Base-by-base conservation (phyloP, 371 early-diverging fungal species). In the Rhizopus arrhizus region DNA sequence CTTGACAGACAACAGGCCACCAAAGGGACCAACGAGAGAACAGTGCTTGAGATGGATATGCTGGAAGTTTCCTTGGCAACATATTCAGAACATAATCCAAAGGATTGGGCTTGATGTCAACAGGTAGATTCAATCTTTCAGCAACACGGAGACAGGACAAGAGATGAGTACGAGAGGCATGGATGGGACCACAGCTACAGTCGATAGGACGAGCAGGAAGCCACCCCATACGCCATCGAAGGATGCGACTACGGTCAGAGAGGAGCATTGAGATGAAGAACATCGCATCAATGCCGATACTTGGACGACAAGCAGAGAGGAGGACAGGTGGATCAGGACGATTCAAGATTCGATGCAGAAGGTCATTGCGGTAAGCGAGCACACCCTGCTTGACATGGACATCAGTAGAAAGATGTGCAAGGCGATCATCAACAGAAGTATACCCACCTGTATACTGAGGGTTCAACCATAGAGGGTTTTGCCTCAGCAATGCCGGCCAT, bases 141-240 rank as follows among this genome's bases (percentile, higher is more conserved):
- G 40, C 10, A n/a, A 61, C 48, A 32, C 32, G 33, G 1, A 43
- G 50, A n/a, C 61, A 61, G 5, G 4, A 0, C 13, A 52, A 11
- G 2, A 61, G 8, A n/a, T 61, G 55, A 0, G 22, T 1, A 9
- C 48, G 54, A 4, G 61, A 61, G 2, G 55, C 42, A 48, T 61
- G 61, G 0, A 29, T 22, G 0, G 22, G n/a, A 11, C 64, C 64
- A 54, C 64, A 64, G 2, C 11, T 16, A 28, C 64, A 64, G 6
- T 5, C 34, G 5, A 22, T 12, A 0, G n/a, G 40, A 15, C 55
- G 9, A 11, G 53, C 57, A 36, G 65, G 60, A 2, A 57, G 35
- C 57, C 66, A 66, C 15, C 59, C 55, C 48, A 65, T 47, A 28
- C 56, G 59, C 65, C 65, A 65, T 12, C 65, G 47, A 0, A 46